A percentile compares a stretch with the other conserved stretches of the same genome.
These are phyloP conservation scores for Alliaria petiolata DNA, from an alignment of 345 rosid genomes.

Conservation along the genomic window DNA sequence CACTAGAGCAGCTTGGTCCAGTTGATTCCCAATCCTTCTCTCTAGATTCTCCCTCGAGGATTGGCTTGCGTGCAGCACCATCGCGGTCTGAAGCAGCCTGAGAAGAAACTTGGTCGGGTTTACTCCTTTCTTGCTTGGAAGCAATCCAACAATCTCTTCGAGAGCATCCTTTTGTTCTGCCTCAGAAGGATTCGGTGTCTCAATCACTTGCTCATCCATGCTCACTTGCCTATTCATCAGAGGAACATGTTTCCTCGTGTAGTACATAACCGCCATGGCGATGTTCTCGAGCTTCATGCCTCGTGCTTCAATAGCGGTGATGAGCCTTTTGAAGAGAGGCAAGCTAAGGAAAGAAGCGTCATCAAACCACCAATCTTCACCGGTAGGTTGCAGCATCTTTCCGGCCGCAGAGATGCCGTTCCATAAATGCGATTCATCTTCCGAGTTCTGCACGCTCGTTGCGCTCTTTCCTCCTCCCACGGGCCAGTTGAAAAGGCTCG, in stretches of 20 bases:
- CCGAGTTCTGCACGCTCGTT: slow-evolving; percentile 18
- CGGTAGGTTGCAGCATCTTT: slow-evolving; percentile 37
- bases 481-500: slow-evolving; percentile 57
- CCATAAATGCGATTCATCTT: slow-evolving; percentile 41
- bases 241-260: slow-evolving; percentile 57
- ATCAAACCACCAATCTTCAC: slow-evolving; percentile 79
- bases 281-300: slow-evolving; percentile 60
- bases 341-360: slow-evolving; percentile 56
- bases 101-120: slow-evolving; percentile 61
- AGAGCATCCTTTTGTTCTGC: slow-evolving; percentile 47
- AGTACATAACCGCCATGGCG: slow-evolving; percentile 48
- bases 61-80: slow-evolving; percentile 50
- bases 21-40: slow-evolving; percentile 49
- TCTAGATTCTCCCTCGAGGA: slow-evolving; percentile 54
- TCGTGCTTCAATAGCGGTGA: slow-evolving; percentile 42
- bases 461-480: slow-evolving; percentile 26
- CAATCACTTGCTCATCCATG: slow-evolving; percentile 32
- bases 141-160: slow-evolving; percentile 57
- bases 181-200: slow-evolving; percentile 37
- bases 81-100: slow-evolving; percentile 55
- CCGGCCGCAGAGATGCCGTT: slow-evolving; percentile 53
- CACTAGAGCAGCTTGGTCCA: slow-evolving; percentile 60
- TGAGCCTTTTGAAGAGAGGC: slow-evolving; percentile 49
- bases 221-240: slow-evolving; percentile 46
- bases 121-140: slow-evolving; percentile 59